Base-by-base conservation (phyloP, 2,329 filamentous ascomycete genomes). In the Botrytis paeoniae region DNA sequence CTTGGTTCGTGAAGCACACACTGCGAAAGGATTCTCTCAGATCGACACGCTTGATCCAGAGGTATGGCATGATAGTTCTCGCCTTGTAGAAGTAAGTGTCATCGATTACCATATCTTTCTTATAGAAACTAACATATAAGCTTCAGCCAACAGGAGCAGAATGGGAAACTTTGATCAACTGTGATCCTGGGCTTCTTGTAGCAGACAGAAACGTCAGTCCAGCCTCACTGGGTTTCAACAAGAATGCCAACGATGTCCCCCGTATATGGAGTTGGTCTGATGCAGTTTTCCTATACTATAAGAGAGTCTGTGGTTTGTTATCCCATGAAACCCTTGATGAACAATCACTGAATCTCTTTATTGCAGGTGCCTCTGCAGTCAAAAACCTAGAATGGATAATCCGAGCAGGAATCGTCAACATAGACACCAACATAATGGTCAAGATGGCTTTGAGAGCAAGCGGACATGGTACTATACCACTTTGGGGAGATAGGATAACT, bases 361-460 rank as follows among this genome's bases (percentile, higher is more conserved):
- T 5, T 41, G 7, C 14, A 57, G 37, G 37, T 41, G 4, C 45
- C 22, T 2, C 25, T 4, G 45, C 25, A 1, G 29, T 57, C 25
- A 39, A 41, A 2, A 32, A 69, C 8, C 25, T 60, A 29, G 3
- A 69, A 14, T 69, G 66, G 66, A 12, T 69, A 20, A 22, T 69
- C 6, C 51, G n/a, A 1, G n/a, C 66, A 29, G 20, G 37, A 14
- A 39, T 60, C 0, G 7, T 45, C 35, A 69, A 69, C 16, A 0
- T 0, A 4, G 66, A 69, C 14, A 29, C 66, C 10, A 59, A 16
- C 22, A 41, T 9, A 1, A 69, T 69, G 51, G 3, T 35, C 2
- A 69, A 69, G 54, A 69, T 69, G 66, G 51, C 66, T 3, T 60
- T 69, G 5, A 54, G 66, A 41, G 32, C 14, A 32, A 22, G 18